Base-by-base conservation (phyloP, 257 asterid species). In the Perilla frutescens region DNA sequence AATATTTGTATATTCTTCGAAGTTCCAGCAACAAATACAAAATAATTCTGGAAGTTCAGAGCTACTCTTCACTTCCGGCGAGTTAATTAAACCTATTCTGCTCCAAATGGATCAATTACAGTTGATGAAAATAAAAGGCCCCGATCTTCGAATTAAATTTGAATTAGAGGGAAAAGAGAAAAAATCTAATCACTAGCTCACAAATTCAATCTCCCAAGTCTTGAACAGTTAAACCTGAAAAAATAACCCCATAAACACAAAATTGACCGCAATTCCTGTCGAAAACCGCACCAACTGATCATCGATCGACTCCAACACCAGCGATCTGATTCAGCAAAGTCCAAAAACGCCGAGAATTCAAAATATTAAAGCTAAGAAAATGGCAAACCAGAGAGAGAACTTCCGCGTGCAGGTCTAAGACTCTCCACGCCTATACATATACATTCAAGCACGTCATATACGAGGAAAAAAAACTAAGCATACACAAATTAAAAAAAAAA, bases 301-400 rank as follows among this genome's bases (percentile, higher is more conserved):
- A 64, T 72, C 85, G 71, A 73, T 74, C 83, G 77, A 68, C 74
- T 59, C 85, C 75, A 75, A 65, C 79, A 77, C 79, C 72, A 32
- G 73, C 79, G 89, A 84, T 86, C 94, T 81, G 82, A 84, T 75
- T 57, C 84, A 41, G 67, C 79, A 10, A 75, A 76, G 76, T 67
- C 74, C 68, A 43, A 62, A 59, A 63, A 76, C 75, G 66, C 77
- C 70, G 32, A 66, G 64, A 51, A 34, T 74, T 60, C 76, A 53
- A 41, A 49, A 31, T 32, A 39, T 62, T 65, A 53, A 48, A 70
- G 70, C 73, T 56, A 37, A 61, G 48, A 41, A 39, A 63, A 76
- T 61, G 59, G 56, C 66, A 74, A 70, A 71, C 39, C 79, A 60
- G 50, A 55, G 48, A 54, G 48, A 62, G 43, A 75, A 66, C 39